Base-by-base conservation (phyloP, 306 rosid genomes). In the Styphnolobium japonicum region DNA sequence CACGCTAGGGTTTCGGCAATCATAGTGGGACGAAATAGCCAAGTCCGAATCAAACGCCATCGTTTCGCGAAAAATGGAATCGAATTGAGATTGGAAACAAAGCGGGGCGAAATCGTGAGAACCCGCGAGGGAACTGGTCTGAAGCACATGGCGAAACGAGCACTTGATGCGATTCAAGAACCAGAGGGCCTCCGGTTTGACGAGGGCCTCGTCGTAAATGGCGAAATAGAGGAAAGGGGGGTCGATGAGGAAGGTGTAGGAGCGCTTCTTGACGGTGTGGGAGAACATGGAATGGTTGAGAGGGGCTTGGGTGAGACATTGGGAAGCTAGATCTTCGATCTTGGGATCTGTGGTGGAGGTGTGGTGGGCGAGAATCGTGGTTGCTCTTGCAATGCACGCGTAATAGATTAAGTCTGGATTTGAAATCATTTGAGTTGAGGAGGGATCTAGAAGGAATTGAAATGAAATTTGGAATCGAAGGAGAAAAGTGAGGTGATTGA, bases 341-440 rank as follows among this genome's bases (percentile, higher is more conserved):
- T 74, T 83, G 1, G 90, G 52, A 23, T 91, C 92, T 1, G 65
- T 71, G 48, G 73, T 56, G 2, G 84, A 53, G 45, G 18, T 39
- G 75, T 89, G 83, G 49, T 90, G 90, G 64, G 88, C 97, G 7
- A 95, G 85, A 76, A 91, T 77, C 7, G 90, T 87, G 31, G 57
- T 77, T n/a, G 83, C 84, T 64, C 80, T 82, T 3, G 96, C 96
- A 93, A 93, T 90, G 96, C 98, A 93, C 19, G 85, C 82, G 40
- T 95, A 91, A 66, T 82, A 81, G 60, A 95, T 83, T 9, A 87
- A 79, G 49, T 85, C 82, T 16, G 97, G 98, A 80, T 90, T 90
- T 16, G 71, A 64, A 79, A 79, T 80, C 96, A 91, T 90, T 67
- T n/a, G n/a, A n/a, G n/a, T n/a, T n/a, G n/a, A n/a, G 37, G 83